Percentiles rank a stretch among this genome's conserved stretches.
Conservation (phyloP, 768 basidiomycete species). For the Hemileccinum rubropunctum region DNA sequence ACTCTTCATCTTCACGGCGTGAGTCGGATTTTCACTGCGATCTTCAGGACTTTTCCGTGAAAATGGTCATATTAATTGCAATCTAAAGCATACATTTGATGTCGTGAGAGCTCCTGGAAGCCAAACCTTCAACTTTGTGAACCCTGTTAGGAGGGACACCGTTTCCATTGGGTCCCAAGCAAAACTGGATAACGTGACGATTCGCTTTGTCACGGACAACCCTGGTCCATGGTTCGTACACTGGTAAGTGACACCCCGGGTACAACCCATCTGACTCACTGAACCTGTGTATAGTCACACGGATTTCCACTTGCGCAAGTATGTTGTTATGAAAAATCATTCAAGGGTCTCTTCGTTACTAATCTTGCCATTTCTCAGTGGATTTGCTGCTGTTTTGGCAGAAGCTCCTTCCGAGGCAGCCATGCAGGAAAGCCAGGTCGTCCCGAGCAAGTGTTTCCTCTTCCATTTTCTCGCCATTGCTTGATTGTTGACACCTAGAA, state of each 20-base stretch:
- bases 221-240: conserved; percentile 33
- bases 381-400: conserved; percentile 21
- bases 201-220: conserved; percentile 69
- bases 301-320: conserved; percentile 21
- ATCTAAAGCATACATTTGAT: conserved; percentile 37
- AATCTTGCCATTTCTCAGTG: conserved; percentile 6
- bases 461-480: not conserved
- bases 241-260: conserved; percentile 7
- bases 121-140: conserved; percentile 38
- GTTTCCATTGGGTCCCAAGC: conserved; percentile 30
- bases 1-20: conserved; percentile 24
- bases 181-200: conserved; percentile 41
- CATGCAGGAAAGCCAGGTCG: conserved; percentile 8
- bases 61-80: too few relatives aligned
- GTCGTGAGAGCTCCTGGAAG: conserved; percentile 43
- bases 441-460: conserved; percentile 14
- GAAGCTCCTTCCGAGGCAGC: conserved; percentile 15
- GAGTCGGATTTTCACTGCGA: not conserved
- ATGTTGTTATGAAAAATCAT: conserved; percentile 5
- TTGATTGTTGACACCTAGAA: conserved; percentile 2
- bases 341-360: not conserved
- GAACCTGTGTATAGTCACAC: conserved; percentile 14
- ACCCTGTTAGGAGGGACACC: conserved; percentile 55
- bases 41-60: not conserved
- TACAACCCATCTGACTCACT: not conserved